Percentiles rank a stretch among this genome's conserved stretches.
Conservation (phyloP, 352 stramenopile genomes). For the Peronospora farinosa region DNA sequence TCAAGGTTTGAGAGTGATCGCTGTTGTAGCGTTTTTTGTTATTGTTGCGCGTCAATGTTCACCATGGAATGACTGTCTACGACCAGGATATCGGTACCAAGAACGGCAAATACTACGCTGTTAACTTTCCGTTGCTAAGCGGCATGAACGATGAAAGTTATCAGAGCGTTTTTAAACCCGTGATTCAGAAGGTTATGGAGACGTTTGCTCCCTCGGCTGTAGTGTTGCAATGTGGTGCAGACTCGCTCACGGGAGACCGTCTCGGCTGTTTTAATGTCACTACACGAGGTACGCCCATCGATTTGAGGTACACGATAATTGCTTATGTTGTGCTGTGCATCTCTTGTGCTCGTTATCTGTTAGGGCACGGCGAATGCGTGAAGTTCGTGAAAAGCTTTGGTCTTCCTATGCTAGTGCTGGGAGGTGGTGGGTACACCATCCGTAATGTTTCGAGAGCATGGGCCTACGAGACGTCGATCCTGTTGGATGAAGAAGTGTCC, state of each 20-base stretch:
- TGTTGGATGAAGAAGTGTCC: slow-evolving; percentile 77
- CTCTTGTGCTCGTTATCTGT: not conserved
- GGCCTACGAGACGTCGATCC: slow-evolving; percentile 96
- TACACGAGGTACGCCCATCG: slow-evolving; percentile 37
- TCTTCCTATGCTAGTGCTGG: slow-evolving; percentile 75
- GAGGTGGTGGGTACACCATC: slow-evolving; percentile 82
- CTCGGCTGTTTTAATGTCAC: slow-evolving; percentile 98
- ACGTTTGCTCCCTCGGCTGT: slow-evolving; percentile 87
- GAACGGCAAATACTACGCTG: slow-evolving; percentile 90
- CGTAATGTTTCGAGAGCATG: slow-evolving; percentile 90
- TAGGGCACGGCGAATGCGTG: slow-evolving; percentile 74
- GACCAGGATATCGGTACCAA: slow-evolving; percentile 91
- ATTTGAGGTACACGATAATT: not conserved
- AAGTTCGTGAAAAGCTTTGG: slow-evolving; percentile 85
- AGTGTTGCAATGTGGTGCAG: slow-evolving; percentile 96
- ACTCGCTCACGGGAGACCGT: slow-evolving; percentile 94
- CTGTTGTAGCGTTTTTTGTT: slow-evolving; percentile 1
- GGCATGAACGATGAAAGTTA: slow-evolving; percentile 96
- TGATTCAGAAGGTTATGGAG: slow-evolving; percentile 92
- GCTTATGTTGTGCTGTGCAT: not conserved
- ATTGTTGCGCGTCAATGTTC: not conserved
- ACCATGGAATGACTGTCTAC: not conserved
- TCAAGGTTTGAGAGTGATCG: slow-evolving; percentile 35
- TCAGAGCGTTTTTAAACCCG: slow-evolving; percentile 95
- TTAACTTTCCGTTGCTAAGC: slow-evolving; percentile 95